Conservation (phyloP, 805 yeast species). For the Candida succiphila region DNA sequence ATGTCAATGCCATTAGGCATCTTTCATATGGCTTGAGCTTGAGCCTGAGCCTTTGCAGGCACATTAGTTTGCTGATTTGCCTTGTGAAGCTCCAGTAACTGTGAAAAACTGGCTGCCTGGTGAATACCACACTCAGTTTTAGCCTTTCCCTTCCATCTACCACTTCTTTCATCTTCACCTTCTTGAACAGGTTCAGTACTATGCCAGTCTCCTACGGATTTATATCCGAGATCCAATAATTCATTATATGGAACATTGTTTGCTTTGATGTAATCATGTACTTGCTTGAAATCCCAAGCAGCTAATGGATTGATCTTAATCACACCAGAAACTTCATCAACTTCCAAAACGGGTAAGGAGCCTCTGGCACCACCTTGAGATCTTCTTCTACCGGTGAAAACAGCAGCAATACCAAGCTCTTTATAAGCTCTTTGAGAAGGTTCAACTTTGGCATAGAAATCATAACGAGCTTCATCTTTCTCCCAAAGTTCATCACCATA, state of each 20-base stretch:
- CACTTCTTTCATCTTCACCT: constrained; percentile 94
- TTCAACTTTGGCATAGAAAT: constrained; percentile 83
- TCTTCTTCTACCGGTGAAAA: constrained; percentile 83
- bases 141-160: constrained; percentile 88
- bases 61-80: too few relatives aligned
- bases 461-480: constrained; percentile 69
- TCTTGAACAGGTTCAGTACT: constrained; percentile 83
- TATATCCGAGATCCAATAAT: constrained; percentile 75
- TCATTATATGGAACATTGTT: constrained; percentile 80
- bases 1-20: too few relatives aligned
- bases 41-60: too few relatives aligned
- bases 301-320: constrained; percentile 86
- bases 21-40: too few relatives aligned
- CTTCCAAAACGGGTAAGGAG: constrained; percentile 61
- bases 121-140: constrained; percentile 97
- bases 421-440: constrained; percentile 81
- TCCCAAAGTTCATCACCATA: constrained; percentile 84
- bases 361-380: constrained; percentile 85
- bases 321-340: constrained; percentile 59
- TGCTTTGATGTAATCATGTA: constrained; percentile 55
- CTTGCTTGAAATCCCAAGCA: constrained; percentile 70
- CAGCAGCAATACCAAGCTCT: constrained; percentile 67
- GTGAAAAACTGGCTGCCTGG: constrained; percentile 63
- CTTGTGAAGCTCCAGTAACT: constrained; percentile 46
- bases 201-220: constrained; percentile 93